Evolutionary conservation across 1,139 yeast species (phyloP).

Genomic region (Diutina pseudorugosa): DNA sequence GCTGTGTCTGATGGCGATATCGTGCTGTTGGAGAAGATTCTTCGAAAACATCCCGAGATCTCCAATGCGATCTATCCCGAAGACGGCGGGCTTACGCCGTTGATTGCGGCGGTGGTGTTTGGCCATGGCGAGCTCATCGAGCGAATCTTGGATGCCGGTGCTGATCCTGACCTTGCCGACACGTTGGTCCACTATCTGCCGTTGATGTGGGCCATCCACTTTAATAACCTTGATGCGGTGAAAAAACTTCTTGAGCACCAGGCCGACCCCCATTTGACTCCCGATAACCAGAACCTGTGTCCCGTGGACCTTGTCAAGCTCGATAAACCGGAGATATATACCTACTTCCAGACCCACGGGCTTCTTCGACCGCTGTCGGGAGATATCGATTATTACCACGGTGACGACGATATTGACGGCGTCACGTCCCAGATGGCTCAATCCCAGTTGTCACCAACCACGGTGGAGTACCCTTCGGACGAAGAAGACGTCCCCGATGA

Average conservation of each 20-base stretch:
- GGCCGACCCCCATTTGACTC: conserved; percentile 27
- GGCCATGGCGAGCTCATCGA: conserved; percentile 33
- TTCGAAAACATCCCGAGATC: conserved; percentile 18
- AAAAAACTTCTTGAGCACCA: conserved; percentile 24
- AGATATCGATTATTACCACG: conserved; percentile 10
- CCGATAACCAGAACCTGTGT: conserved; percentile 16
- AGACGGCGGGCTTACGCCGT: conserved; percentile 33
- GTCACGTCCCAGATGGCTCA: conserved; percentile 15
- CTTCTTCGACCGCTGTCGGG: conserved; percentile 19
- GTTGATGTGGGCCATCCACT: conserved; percentile 37
- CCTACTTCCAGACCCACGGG: conserved; percentile 28
- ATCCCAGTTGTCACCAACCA: conserved; percentile 7
- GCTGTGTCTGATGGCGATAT: conserved; percentile 37
- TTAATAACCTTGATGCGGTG: conserved; percentile 23
- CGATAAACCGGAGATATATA: conserved; percentile 20
- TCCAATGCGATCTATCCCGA: conserved; percentile 22
- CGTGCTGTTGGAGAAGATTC: conserved; percentile 26
- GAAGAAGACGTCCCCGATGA: conserved; percentile 6
- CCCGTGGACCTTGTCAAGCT: conserved; percentile 24
- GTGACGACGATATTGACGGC: conserved; percentile 28
- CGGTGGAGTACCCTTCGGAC: conserved; percentile 11
- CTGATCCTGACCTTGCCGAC: conserved; percentile 29
- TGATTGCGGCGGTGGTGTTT: conserved; percentile 42
- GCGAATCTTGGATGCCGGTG: conserved; percentile 22
- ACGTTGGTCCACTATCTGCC: conserved; percentile 26